These are phyloP conservation scores for Casuarina equisetifolia DNA, from an alignment of 306 rosid genomes.

Conservation along the genomic window DNA sequence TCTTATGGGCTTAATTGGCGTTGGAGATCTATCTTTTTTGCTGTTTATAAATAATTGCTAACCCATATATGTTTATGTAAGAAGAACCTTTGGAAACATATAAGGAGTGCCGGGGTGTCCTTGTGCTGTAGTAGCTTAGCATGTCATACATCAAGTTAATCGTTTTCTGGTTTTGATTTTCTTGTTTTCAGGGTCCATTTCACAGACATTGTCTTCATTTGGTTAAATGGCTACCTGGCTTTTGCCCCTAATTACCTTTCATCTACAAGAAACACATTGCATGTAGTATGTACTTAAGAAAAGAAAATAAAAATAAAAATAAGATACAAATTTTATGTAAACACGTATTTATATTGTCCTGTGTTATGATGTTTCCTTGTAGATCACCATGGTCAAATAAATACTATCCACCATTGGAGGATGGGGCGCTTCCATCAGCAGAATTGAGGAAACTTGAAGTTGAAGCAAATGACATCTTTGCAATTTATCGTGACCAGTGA, in stretches of 20 bases:
- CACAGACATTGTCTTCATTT: not conserved
- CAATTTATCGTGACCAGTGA: constrained; percentile 99
- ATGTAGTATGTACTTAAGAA: constrained; percentile 1
- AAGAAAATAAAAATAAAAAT: not conserved
- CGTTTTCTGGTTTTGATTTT: not conserved
- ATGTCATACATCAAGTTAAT: not conserved
- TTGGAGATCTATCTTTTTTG: no score
- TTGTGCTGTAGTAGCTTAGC: not conserved
- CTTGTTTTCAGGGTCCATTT: not conserved
- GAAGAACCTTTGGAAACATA: not conserved
- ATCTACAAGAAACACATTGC: not conserved
- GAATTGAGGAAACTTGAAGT: constrained; percentile 86
- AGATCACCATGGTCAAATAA: constrained; percentile 98
- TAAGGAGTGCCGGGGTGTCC: not conserved
- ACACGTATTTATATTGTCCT: not conserved
- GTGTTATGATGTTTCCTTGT: constrained; percentile 27
- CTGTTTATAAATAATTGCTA: no score
- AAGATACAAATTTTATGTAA: not conserved
- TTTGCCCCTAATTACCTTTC: not conserved
- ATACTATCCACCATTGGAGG: constrained; percentile 82
- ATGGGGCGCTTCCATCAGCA: constrained; percentile 76
- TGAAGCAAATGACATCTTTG: constrained; percentile 92
- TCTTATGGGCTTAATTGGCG: not conserved
- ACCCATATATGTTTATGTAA: no score
- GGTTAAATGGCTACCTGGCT: not conserved